Percentiles rank a stretch among this genome's conserved stretches.
Evolutionary conservation across 768 basidiomycete species (phyloP).

Genomic region (Ramaria rubella): DNA sequence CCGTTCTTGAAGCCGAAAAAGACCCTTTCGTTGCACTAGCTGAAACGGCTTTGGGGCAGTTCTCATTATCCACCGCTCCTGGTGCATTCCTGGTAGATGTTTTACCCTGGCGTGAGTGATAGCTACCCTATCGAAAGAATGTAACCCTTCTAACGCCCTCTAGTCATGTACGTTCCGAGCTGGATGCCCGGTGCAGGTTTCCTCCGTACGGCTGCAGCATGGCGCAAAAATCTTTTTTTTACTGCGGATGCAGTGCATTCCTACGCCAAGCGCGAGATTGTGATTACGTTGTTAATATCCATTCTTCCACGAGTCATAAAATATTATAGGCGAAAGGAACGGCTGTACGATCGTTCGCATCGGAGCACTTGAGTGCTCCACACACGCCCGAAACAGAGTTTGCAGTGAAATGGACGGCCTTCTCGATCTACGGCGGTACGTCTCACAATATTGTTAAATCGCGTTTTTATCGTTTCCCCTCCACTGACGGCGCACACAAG

Average conservation of each 20-base stretch:
- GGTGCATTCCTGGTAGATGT: slow-evolving; percentile 7
- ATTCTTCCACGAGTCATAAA: neutral
- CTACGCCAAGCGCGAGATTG: neutral
- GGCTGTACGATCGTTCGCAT: slow-evolving; percentile 15
- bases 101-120: neutral
- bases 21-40: slow-evolving; percentile 6
- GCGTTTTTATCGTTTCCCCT: slow-evolving; percentile 12
- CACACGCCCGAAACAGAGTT: slow-evolving; percentile 3
- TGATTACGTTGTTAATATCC: neutral
- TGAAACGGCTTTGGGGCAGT: slow-evolving; percentile 2
- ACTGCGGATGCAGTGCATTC: neutral
- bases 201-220: slow-evolving; percentile 48
- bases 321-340: slow-evolving; percentile 14
- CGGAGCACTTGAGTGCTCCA: neutral
- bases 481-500: slow-evolving; percentile 16
- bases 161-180: slow-evolving; percentile 42
- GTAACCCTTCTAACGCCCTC: neutral
- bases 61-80: neutral
- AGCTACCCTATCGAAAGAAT: neutral
- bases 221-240: slow-evolving; percentile 28
- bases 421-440: slow-evolving; percentile 64
- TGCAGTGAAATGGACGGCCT: slow-evolving; percentile 66
- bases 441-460: neutral
- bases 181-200: slow-evolving; percentile 69
- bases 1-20: neutral